Percentiles rank a stretch among this genome's conserved stretches.
Conservation (phyloP, 768 basidiomycete species). For the Mycena crocata region DNA sequence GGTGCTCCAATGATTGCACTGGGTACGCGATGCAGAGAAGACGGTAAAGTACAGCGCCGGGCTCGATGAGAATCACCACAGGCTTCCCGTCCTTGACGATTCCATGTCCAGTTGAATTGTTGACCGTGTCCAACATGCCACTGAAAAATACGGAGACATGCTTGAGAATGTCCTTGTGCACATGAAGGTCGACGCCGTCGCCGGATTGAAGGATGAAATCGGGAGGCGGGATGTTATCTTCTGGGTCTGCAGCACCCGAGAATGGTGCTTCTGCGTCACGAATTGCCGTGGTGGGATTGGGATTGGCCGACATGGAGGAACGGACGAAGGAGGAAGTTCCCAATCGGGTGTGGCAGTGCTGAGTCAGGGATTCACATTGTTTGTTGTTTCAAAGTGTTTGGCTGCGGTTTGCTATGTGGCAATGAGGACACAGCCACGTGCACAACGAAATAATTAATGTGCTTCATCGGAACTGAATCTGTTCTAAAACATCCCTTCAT, state of each 20-base stretch:
- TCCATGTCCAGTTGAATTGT: background rate
- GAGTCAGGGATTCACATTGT: no score
- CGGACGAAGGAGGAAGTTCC: background rate
- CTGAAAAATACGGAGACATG: background rate
- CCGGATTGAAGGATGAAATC: conserved; percentile 8
- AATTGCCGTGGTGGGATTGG: background rate
- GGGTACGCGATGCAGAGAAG: conserved; percentile 16
- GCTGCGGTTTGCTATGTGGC: no score
- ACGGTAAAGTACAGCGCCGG: background rate
- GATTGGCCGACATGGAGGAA: background rate
- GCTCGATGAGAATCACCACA: background rate
- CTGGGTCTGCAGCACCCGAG: background rate
- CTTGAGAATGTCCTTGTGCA: background rate
- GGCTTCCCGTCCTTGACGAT: background rate
- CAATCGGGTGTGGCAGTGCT: no score
- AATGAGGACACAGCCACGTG: no score
- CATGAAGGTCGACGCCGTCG: conserved; percentile 13
- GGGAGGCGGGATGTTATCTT: background rate
- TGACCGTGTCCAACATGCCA: background rate
- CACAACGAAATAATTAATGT: no score
- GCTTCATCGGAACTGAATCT: no score
- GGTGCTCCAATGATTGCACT: background rate
- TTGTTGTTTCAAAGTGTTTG: no score
- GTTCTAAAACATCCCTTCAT: no score
- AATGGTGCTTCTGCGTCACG: background rate